Percentiles rank a stretch among this genome's conserved stretches.
These are phyloP conservation scores for Ustilago lituana DNA, from an alignment of 1,284 basidiomycete genomes.

Conservation along the genomic window DNA sequence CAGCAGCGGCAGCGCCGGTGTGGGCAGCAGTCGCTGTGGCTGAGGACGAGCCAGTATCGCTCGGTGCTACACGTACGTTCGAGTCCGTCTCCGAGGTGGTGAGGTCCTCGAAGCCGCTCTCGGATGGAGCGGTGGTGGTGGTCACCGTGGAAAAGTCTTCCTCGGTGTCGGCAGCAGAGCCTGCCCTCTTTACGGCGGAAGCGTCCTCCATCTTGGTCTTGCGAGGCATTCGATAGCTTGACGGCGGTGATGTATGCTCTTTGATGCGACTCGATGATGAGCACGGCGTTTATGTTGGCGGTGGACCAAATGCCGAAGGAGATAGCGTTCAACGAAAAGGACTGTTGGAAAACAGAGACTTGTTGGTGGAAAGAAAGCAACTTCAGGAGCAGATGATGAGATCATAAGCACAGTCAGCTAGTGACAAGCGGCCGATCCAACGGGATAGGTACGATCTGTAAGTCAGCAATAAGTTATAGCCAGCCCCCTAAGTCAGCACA, in stretches of 20 bases:
- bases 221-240: not conserved
- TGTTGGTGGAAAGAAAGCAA: too few species aligned
- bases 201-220: slow-evolving; percentile 19
- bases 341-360: too few species aligned
- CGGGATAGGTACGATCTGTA: too few species aligned
- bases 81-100: slow-evolving; percentile 38
- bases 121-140: slow-evolving; percentile 38
- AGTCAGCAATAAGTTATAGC: too few species aligned
- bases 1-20: not conserved
- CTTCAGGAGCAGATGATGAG: too few species aligned
- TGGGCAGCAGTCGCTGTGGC: slow-evolving; percentile 4
- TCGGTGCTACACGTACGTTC: slow-evolving; percentile 24
- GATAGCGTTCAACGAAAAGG: too few species aligned
- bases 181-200: slow-evolving; percentile 24
- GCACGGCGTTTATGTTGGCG: too few species aligned
- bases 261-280: too few species aligned
- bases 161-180: slow-evolving; percentile 39
- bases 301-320: too few species aligned
- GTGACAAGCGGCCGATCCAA: too few species aligned
- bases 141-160: slow-evolving; percentile 34
- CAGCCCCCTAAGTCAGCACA: too few species aligned
- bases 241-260: not conserved
- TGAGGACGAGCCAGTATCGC: slow-evolving; percentile 5
- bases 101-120: slow-evolving; percentile 32
- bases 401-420: too few species aligned